These are phyloP conservation scores for Salix caprea DNA, from an alignment of 345 rosid species.

Conservation along the genomic window DNA sequence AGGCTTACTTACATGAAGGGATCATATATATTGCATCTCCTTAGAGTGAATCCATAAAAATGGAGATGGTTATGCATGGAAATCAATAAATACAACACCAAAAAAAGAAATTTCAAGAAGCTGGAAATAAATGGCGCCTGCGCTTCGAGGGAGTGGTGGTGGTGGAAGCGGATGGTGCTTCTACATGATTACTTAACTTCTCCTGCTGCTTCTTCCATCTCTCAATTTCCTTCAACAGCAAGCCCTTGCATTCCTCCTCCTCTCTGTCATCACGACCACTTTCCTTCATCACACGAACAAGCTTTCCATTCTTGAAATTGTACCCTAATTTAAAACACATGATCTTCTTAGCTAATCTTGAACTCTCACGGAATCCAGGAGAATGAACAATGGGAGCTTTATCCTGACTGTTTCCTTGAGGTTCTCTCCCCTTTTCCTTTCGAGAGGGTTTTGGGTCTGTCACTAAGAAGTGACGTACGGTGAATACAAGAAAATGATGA, in stretches of 20 bases:
- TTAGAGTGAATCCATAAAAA: not conserved
- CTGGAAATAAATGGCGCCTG: not conserved
- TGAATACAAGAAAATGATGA: conserved; percentile 26
- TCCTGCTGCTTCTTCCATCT: conserved; percentile 41
- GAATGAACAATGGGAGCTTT: not conserved
- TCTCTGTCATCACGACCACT: conserved; percentile 2
- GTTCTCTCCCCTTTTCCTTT: not conserved
- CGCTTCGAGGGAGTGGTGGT: not conserved
- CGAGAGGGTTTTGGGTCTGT: not conserved
- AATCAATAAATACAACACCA: not conserved
- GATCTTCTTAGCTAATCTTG: not conserved
- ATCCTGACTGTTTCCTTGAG: not conserved
- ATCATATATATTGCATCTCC: not conserved
- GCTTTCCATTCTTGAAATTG: conserved; percentile 33
- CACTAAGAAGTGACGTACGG: conserved; percentile 11
- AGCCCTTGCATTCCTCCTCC: conserved; percentile 31
- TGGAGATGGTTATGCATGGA: not conserved
- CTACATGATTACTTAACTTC: conserved; percentile 12
- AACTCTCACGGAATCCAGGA: not conserved
- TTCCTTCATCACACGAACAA: conserved; percentile 8
- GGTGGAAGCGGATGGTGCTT: conserved; percentile 2
- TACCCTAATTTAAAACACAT: conserved; percentile 45
- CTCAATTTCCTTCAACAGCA: conserved; percentile 39
- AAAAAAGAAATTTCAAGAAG: not conserved
- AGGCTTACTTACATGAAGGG: not conserved